Evolutionary conservation across 805 yeast genomes (phyloP).

Genomic region (Candida takata): DNA sequence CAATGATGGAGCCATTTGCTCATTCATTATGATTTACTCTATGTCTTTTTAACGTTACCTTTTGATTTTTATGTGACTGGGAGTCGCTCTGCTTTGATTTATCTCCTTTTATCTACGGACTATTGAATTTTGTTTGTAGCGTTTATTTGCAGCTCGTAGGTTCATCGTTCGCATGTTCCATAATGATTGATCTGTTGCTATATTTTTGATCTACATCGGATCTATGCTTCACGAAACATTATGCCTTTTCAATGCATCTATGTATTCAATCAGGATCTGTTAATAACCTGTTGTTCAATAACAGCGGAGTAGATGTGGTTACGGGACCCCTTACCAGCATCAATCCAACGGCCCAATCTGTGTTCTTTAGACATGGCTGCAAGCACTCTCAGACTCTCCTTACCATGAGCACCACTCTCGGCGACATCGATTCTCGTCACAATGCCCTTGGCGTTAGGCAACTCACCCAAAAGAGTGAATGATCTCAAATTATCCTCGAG

Average conservation of each 20-base stretch:
- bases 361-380: constrained; percentile 81
- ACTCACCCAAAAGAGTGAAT: constrained; percentile 48
- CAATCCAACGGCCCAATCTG: constrained; percentile 81
- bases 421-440: constrained; percentile 57
- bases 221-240: too few species aligned
- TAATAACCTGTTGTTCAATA: constrained; percentile 32
- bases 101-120: background rate
- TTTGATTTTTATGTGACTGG: background rate
- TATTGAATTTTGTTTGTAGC: background rate
- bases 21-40: background rate
- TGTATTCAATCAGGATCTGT: constrained; percentile 5
- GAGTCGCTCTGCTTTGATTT: background rate
- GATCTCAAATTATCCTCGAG: constrained; percentile 56
- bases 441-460: constrained; percentile 60
- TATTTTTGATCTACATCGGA: too few species aligned
- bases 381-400: constrained; percentile 46
- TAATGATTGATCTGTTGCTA: too few species aligned
- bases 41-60: background rate
- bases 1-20: background rate
- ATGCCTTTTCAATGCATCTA: constrained; percentile 1
- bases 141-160: background rate
- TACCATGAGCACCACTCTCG: constrained; percentile 45
- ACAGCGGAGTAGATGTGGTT: constrained; percentile 61
- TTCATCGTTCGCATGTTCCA: too few species aligned
- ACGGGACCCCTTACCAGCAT: constrained; percentile 55